A percentile compares a stretch with the other conserved stretches of the same genome.
phyloP scores from a whole-genome alignment of 2,329 filamentous ascomycete species.

The Apiospora aurea region DNA sequence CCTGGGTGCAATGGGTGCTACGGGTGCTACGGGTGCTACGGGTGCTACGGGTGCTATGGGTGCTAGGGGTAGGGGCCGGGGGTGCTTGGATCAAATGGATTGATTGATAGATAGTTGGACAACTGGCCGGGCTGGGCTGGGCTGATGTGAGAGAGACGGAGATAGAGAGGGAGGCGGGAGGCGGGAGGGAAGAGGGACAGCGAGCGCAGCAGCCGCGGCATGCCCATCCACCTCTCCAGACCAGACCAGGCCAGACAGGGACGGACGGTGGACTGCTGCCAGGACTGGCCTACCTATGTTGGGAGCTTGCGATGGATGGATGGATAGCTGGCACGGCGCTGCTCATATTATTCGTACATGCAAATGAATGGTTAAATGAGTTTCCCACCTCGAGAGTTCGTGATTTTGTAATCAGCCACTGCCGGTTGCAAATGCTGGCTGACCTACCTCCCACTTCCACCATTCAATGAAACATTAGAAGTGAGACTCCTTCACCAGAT shows the following conservation, averaged over 20 bases:
- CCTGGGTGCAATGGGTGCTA: no score
- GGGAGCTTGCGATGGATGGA: neutral
- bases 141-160: slow-evolving; percentile 12
- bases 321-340: neutral
- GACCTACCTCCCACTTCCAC: neutral
- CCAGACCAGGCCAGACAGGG: no score
- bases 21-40: no score
- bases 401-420: slow-evolving; percentile 2
- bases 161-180: neutral
- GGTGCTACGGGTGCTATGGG: no score
- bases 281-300: neutral
- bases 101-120: slow-evolving; percentile 12
- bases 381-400: slow-evolving; percentile 8
- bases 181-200: neutral
- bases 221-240: slow-evolving; percentile 12
- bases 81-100: neutral
- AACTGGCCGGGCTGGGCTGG: slow-evolving; percentile 16
- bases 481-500: neutral
- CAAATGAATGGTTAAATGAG: slow-evolving; percentile 14
- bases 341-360: neutral
- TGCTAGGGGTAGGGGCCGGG: neutral
- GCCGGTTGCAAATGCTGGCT: neutral
- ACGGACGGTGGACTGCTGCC: neutral
- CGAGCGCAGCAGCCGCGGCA: neutral
- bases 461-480: neutral